These are phyloP conservation scores for Myrica gale DNA, from an alignment of 306 rosid genomes.

Conservation along the genomic window DNA sequence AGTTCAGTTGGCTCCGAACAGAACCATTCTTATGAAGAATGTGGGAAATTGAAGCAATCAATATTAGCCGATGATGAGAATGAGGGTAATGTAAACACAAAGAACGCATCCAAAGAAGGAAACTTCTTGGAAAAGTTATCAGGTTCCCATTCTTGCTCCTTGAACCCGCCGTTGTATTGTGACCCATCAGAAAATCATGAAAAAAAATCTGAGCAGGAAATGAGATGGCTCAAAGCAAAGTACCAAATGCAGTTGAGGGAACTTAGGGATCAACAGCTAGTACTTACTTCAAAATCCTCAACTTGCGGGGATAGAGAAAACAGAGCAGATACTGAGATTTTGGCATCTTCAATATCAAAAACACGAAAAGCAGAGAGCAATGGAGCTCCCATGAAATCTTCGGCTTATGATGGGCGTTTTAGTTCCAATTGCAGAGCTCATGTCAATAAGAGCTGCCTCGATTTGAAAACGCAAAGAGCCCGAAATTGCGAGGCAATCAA, in stretches of 20 bases:
- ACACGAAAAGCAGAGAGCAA: slow-evolving; percentile 24
- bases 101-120: slow-evolving; percentile 15
- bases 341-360: slow-evolving; percentile 34
- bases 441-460: slow-evolving; percentile 43
- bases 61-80: slow-evolving; percentile 30
- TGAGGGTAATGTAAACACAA: slow-evolving; percentile 33
- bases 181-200: slow-evolving; percentile 37
- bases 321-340: slow-evolving; percentile 28
- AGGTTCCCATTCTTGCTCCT: slow-evolving; percentile 40
- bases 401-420: slow-evolving; percentile 22
- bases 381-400: slow-evolving; percentile 29
- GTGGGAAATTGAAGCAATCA: slow-evolving; percentile 44
- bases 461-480: slow-evolving; percentile 45
- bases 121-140: slow-evolving; percentile 38
- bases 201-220: slow-evolving; percentile 51
- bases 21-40: slow-evolving; percentile 64
- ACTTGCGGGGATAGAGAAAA: slow-evolving; percentile 26
- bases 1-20: slow-evolving; percentile 63
- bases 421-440: slow-evolving; percentile 29
- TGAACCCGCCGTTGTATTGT: slow-evolving; percentile 30
- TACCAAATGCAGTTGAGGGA: slow-evolving; percentile 60
- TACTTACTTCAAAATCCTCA: slow-evolving; percentile 38
- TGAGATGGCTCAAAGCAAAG: slow-evolving; percentile 77
- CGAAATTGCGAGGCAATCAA: slow-evolving; percentile 42
- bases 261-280: slow-evolving; percentile 47